A percentile compares a stretch with the other conserved stretches of the same genome.
These are phyloP conservation scores for Hymenoscyphus albidus DNA, from an alignment of 2,329 filamentous ascomycete genomes.

Conservation along the genomic window DNA sequence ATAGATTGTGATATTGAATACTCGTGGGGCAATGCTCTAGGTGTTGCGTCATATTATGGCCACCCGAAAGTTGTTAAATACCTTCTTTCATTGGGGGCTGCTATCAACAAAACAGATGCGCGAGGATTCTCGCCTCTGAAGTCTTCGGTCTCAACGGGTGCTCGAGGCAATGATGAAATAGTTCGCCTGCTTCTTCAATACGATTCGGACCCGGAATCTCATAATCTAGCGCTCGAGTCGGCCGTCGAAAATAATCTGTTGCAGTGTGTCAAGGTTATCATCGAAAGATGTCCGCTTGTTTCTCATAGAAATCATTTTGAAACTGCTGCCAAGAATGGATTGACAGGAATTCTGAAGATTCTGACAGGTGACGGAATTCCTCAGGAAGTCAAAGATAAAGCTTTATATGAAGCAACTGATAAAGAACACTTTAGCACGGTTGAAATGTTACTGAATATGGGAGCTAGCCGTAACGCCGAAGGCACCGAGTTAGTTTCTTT, in stretches of 20 bases:
- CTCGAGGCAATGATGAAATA: neutral
- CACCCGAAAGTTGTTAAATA: neutral
- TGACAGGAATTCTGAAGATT: neutral
- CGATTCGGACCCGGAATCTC: neutral
- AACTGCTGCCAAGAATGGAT: conserved; percentile 5
- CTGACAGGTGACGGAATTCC: conserved; percentile 1
- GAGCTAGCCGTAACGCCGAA: conserved; percentile 5
- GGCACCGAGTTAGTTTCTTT: neutral
- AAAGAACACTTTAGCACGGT: conserved; percentile 2
- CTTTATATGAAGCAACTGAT: conserved; percentile 1
- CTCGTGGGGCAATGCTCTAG: neutral
- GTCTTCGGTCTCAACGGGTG: neutral
- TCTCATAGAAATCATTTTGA: conserved; percentile 2
- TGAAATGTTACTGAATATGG: conserved; percentile 1
- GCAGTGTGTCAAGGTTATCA: conserved; percentile 4
- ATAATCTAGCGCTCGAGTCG: neutral
- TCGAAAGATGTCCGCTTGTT: conserved; percentile 1
- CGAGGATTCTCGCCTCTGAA: neutral
- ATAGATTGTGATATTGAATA: neutral
- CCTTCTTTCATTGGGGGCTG: neutral
- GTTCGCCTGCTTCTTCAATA: conserved; percentile 1
- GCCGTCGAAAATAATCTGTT: conserved; percentile 2
- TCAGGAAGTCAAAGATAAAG: neutral
- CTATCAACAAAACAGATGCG: neutral
- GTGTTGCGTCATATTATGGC: conserved; percentile 5